A percentile compares a stretch with the other conserved stretches of the same genome.
Conservation (phyloP, 441 rosid genomes). For the Populus hybrid region DNA sequence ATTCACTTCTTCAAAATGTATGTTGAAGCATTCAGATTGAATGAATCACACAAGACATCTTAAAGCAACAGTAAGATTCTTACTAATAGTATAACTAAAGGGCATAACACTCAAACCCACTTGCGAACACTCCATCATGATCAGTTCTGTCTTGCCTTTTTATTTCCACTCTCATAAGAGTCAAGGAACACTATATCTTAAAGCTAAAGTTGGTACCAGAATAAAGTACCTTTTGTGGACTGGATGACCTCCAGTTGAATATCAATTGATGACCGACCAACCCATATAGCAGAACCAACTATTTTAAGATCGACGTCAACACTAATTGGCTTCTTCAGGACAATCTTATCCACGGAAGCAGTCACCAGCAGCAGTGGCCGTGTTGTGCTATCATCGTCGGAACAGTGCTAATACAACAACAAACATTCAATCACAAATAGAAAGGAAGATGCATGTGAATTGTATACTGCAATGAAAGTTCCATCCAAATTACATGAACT, state of each 20-base stretch:
- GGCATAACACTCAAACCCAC: background rate
- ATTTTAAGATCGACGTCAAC: constrained; percentile 66
- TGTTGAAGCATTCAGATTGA: background rate
- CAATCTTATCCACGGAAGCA: constrained; percentile 82
- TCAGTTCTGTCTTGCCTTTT: background rate
- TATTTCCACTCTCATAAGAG: background rate
- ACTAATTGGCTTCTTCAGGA: constrained; percentile 64
- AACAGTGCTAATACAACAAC: constrained; percentile 57
- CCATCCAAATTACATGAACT: constrained; percentile 1
- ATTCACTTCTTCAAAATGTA: background rate
- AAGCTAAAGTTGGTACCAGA: background rate
- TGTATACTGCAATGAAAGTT: background rate
- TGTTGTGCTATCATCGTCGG: constrained; percentile 64
- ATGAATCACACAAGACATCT: background rate
- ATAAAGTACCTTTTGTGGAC: constrained; percentile 31
- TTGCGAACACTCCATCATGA: background rate
- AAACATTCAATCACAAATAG: constrained; percentile 12
- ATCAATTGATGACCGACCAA: constrained; percentile 84
- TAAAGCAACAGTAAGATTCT: background rate
- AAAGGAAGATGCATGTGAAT: background rate
- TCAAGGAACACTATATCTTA: background rate
- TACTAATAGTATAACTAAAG: background rate
- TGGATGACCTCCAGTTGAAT: constrained; percentile 78
- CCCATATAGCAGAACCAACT: constrained; percentile 78
- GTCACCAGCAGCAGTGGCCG: constrained; percentile 80